phyloP scores from a whole-genome alignment of 306 rosid species.

The Mimosa pudica region DNA sequence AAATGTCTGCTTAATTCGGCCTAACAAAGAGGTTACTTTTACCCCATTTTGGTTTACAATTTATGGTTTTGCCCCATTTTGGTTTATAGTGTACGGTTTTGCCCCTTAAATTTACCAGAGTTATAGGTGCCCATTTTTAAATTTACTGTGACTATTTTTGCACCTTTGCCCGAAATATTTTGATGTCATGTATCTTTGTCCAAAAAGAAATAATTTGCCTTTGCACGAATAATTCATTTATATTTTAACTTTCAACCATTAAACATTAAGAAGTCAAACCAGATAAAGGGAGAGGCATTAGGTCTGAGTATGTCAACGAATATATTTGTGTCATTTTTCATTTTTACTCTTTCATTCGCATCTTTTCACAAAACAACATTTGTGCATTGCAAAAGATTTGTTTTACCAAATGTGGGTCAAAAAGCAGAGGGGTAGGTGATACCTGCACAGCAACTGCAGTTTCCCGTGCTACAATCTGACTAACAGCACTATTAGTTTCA shows the following conservation, averaged over 20 bases:
- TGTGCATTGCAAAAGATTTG: background rate
- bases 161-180: background rate
- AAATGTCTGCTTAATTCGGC: too few relatives aligned
- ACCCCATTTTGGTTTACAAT: too few relatives aligned
- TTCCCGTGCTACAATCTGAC: constrained; percentile 88
- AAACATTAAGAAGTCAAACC: background rate
- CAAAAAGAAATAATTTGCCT: background rate
- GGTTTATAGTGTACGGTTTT: too few relatives aligned
- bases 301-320: background rate
- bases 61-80: too few relatives aligned
- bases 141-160: too few relatives aligned
- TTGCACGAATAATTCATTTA: background rate
- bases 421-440: constrained; percentile 23
- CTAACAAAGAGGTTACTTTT: too few relatives aligned
- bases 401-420: background rate
- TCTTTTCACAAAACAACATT: background rate
- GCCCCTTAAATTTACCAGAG: too few relatives aligned
- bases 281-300: background rate
- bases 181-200: background rate
- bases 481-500: constrained; percentile 71
- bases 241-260: background rate
- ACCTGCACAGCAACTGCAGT: constrained; percentile 99
- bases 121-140: too few relatives aligned
- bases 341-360: background rate
- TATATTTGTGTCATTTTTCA: background rate